Base-by-base conservation (phyloP, 1,284 basidiomycete genomes). In the Leccinum idahoense region DNA sequence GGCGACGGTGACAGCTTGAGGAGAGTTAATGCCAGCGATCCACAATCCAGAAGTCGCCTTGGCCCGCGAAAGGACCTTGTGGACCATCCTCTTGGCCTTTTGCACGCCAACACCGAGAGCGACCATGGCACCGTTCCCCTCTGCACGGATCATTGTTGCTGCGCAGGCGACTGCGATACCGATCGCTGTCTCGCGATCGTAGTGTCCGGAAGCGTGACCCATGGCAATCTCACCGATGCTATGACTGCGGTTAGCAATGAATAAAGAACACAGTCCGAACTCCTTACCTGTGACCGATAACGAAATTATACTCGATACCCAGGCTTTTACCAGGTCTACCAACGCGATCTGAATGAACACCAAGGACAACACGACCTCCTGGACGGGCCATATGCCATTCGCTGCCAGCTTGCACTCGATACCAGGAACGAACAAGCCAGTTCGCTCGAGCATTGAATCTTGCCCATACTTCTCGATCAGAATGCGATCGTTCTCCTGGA, bases 201-300 rank as follows among this genome's bases (percentile, higher is more conserved):
- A 75, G 55, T 73, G 74, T 8, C 72, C 74, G 1, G 74, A 73
- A 39, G 72, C 73, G 15, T 73, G 74, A 35, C 74, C 74, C 72
- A 73, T 75, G 5, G 70, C 72, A 46, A 73, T 73, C 57, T 73
- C 74, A 29, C 73, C 74, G 26, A 74, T 75, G 65, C 66, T 74
- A n/a, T 41, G 7, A 4, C 66, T 35, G 66, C 55, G 14, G 37
- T 49, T 14, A 51, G 29, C 14, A 58, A 6, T 1, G 4, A 54
- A 44, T 44, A 60, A 3, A 12, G 10, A 7, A 39, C 4, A 44
- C 11, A 3, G 44, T 5, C n/a, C n/a, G 10, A 18, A 7, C n/a
- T n/a, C 55, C 65, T 59, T 14, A 74, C 72, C 72, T 73, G 63
- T 74, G 72, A 26, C 74, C 74, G 39, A 75, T 64, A 5, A 74